Percentiles rank a stretch among this genome's conserved stretches.
These are phyloP conservation scores for Nicotiana sylvestris DNA, from an alignment of 257 asterid genomes.

Conservation along the genomic window DNA sequence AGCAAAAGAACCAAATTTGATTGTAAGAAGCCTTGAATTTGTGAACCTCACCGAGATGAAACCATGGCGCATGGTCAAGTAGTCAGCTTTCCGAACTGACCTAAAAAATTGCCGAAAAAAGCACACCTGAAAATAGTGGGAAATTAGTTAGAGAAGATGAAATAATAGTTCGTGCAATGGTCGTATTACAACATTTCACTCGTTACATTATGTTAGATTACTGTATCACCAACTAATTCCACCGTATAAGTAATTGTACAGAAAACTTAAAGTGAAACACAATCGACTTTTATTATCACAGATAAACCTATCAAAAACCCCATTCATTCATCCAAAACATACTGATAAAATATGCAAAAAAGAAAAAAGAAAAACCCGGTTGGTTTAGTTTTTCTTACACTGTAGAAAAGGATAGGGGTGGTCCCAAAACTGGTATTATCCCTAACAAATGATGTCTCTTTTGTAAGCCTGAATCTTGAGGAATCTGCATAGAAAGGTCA, in stretches of 20 bases:
- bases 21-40: not conserved
- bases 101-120: conserved; percentile 74
- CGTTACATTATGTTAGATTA: not conserved
- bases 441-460: conserved; percentile 87
- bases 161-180: not conserved
- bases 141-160: not conserved
- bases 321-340: not conserved
- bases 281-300: not conserved
- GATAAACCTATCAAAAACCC: not conserved
- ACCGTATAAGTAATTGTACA: not conserved
- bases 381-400: conserved; percentile 42
- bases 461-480: conserved; percentile 83
- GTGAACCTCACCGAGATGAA: conserved; percentile 70
- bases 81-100: conserved; percentile 80
- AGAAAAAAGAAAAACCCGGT: not conserved
- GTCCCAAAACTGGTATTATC: conserved; percentile 66
- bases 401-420: conserved; percentile 62
- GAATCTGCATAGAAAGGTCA: conserved; percentile 43
- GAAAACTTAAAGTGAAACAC: not conserved
- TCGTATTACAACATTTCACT: not conserved
- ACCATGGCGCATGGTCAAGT: conserved; percentile 85
- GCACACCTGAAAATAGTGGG: conserved; percentile 48
- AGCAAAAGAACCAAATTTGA: not conserved
- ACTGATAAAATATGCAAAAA: not conserved
- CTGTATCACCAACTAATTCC: not conserved